phyloP scores from a whole-genome alignment of 306 rosid species.

The Castanospermum australe region DNA sequence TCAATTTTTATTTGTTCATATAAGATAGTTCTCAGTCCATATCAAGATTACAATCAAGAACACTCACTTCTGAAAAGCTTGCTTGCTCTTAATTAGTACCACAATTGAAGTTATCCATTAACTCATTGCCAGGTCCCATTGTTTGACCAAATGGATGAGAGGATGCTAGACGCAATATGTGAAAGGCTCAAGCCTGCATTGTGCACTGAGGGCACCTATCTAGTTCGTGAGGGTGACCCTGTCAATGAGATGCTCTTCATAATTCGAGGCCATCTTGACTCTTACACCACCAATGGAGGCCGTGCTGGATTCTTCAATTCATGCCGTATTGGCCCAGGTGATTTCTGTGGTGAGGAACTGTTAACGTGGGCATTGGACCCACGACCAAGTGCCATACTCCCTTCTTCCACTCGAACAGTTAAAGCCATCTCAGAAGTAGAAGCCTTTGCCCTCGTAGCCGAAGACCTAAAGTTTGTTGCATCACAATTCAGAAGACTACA shows the following conservation, averaged over 20 bases:
- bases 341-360: slow-evolving; percentile 93
- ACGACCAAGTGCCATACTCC: slow-evolving; percentile 66
- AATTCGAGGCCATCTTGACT: slow-evolving; percentile 87
- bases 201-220: slow-evolving; percentile 75
- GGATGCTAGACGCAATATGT: slow-evolving; percentile 92
- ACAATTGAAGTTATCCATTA: background rate
- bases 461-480: slow-evolving; percentile 88
- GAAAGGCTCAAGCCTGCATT: slow-evolving; percentile 85
- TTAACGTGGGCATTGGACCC: slow-evolving; percentile 95
- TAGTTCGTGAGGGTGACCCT: slow-evolving; percentile 89
- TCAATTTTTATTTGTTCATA: background rate
- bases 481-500: slow-evolving; percentile 81
- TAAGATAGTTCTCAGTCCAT: background rate
- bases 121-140: slow-evolving; percentile 60
- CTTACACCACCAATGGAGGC: slow-evolving; percentile 93
- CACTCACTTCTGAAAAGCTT: background rate
- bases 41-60: background rate
- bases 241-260: slow-evolving; percentile 94
- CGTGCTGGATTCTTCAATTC: slow-evolving; percentile 93
- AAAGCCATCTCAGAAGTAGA: slow-evolving; percentile 83
- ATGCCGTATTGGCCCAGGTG: slow-evolving; percentile 72
- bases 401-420: slow-evolving; percentile 85
- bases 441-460: slow-evolving; percentile 91
- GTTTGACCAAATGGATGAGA: slow-evolving; percentile 95
- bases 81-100: background rate